Conservation (phyloP, 2,329 filamentous ascomycete genomes). For the Cytospora chrysosperma region DNA sequence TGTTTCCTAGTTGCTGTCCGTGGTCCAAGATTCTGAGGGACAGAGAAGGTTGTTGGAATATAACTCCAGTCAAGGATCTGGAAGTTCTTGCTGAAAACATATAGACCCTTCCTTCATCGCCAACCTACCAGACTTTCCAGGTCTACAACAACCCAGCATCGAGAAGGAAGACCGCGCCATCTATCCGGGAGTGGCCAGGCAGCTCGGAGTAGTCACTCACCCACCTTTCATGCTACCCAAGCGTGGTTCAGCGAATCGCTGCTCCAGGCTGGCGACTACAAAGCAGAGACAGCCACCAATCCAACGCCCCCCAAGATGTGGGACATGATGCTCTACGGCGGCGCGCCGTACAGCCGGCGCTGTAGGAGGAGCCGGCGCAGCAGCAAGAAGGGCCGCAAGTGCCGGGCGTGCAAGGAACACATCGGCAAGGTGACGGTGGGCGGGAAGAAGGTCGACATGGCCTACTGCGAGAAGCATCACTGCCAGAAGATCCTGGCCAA, state of each 20-base stretch:
- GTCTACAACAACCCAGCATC: background rate
- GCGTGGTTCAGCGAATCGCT: background rate
- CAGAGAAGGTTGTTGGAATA: background rate
- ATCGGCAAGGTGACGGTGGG: slow-evolving; percentile 14
- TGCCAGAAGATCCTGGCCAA: slow-evolving; percentile 5
- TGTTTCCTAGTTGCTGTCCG: background rate
- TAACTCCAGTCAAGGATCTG: background rate
- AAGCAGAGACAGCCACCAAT: background rate
- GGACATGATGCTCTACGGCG: slow-evolving; percentile 17
- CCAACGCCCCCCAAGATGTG: slow-evolving; percentile 7
- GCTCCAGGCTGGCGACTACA: background rate
- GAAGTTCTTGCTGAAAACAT: background rate
- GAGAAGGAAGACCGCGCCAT: background rate
- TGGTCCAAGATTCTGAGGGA: background rate
- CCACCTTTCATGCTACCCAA: background rate
- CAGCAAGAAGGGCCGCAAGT: slow-evolving; percentile 8
- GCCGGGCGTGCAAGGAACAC: slow-evolving; percentile 11
- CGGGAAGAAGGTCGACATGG: slow-evolving; percentile 13
- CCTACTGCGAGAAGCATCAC: slow-evolving; percentile 22
- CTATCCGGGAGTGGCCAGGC: background rate
- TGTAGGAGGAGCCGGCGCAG: background rate
- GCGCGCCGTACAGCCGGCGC: background rate
- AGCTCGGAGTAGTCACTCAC: background rate
- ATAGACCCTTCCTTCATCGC: background rate
- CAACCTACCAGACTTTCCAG: background rate